Percentiles rank a stretch among this genome's conserved stretches.
phyloP scores from a whole-genome alignment of 2,329 filamentous ascomycete genomes.

The Sphaerulina populicola region DNA sequence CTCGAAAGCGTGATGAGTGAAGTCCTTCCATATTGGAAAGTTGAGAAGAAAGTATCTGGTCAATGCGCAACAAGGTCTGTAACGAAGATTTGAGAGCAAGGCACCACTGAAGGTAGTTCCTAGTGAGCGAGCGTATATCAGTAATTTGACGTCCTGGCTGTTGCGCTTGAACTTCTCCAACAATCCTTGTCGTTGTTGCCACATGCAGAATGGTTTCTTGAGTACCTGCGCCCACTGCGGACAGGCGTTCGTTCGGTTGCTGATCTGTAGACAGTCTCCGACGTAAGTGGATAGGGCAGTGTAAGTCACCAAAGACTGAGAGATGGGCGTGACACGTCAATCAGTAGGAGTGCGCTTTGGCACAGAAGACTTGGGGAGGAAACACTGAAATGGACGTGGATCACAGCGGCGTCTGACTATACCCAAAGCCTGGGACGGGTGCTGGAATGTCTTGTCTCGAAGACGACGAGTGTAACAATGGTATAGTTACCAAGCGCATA shows the following conservation, averaged over 20 bases:
- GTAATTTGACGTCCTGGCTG: conserved; percentile 20
- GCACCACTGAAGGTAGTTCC: not conserved
- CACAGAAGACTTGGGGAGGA: conserved; percentile 9
- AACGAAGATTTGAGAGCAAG: conserved; percentile 14
- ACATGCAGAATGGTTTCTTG: conserved; percentile 18
- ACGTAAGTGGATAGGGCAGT: conserved; percentile 19
- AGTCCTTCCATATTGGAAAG: not conserved
- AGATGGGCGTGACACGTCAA: conserved; percentile 15
- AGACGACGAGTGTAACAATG: conserved; percentile 27
- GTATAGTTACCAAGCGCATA: conserved; percentile 11
- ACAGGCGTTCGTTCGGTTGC: conserved; percentile 14
- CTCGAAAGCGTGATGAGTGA: not conserved
- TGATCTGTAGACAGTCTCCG: conserved; percentile 18
- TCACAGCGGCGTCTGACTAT: conserved; percentile 20
- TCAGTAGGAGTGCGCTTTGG: conserved; percentile 12
- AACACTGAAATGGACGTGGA: conserved; percentile 7
- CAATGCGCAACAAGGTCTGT: conserved; percentile 20
- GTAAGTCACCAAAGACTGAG: conserved; percentile 16
- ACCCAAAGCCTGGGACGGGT: conserved; percentile 11
- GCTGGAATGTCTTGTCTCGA: conserved; percentile 25
- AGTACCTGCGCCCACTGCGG: conserved; percentile 17
- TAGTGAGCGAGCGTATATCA: conserved; percentile 16
- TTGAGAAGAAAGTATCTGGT: conserved; percentile 13
- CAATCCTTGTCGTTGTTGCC: conserved; percentile 18
- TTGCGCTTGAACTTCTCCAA: conserved; percentile 14